Evolutionary conservation across 305 asterid genomes (phyloP).

Genomic region (Fraxinus ornus): DNA sequence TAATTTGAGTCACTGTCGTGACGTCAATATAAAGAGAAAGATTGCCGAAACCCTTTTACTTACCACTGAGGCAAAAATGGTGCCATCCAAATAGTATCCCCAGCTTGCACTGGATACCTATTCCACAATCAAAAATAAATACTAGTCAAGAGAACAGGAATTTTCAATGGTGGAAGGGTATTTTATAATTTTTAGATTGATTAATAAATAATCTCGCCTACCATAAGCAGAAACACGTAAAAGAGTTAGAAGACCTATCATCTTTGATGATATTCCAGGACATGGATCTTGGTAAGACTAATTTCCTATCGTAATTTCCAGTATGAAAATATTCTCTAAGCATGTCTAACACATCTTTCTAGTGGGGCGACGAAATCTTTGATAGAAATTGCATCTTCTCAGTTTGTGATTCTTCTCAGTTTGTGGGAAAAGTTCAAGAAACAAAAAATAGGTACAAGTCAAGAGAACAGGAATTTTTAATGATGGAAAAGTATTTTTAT

Average conservation of each 20-base stretch:
- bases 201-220: neutral
- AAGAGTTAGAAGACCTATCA: neutral
- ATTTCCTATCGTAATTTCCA: neutral
- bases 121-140: constrained; percentile 7
- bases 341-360: neutral
- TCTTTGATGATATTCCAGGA: neutral
- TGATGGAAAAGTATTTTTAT: neutral
- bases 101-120: constrained; percentile 95
- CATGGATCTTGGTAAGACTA: neutral
- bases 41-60: constrained; percentile 16
- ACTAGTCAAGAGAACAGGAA: neutral
- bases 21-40: neutral
- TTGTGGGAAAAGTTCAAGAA: too few species aligned
- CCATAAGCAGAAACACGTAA: neutral
- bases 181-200: neutral
- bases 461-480: neutral
- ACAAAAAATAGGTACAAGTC: neutral
- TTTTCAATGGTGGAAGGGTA: neutral
- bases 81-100: constrained; percentile 97
- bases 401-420: neutral
- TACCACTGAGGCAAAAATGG: constrained; percentile 97
- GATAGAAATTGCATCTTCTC: neutral
- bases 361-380: neutral
- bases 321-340: neutral
- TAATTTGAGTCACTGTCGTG: neutral